Base-by-base conservation (phyloP, 164 flowering plant genomes). In the Vitis riparia region DNA sequence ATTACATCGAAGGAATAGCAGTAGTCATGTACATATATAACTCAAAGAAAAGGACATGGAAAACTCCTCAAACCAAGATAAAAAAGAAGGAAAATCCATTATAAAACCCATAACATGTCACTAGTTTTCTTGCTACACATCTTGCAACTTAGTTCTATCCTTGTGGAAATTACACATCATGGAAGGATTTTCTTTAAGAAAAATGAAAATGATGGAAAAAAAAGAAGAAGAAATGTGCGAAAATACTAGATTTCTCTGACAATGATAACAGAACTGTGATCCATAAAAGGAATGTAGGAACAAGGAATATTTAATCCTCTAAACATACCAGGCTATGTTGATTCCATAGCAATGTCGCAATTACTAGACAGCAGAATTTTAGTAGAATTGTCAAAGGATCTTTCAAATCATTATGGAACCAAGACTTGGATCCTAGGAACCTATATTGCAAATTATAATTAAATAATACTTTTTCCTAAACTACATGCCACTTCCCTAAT, bases 1-100 rank as follows among this genome's bases (percentile, higher is more conserved):
- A 78, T 32, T 11, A 67, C 11, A 60, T 68, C 27, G 5, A 69
- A 59, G 50, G 51, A 71, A 62, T 29, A 14, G 19, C 17, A 55
- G 9, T 16, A 57, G 55, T 56, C 10, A 66, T 3, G 27, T 17
- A 13, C 11, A 55, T 8, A 47, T 37, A 37, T 37, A 37, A 37
- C 44, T 37, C 44, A 37, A 37, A 6, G 44, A 6, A 37, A 37
- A 37, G 44, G 44, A 37, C 44, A 37, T 37, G 44, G 44, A 37
- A 37, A 37, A 6, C 44, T 6, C 6, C 44, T 37, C 6, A 37
- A 37, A 37, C 7, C 5, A 37, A 37, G 44, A 37, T 14, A 8
- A 16, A 23, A n/a, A 8, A 12, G 10, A n/a, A 62, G 51, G 65
- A 48, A 47, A 8, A 44, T 48, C 17, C 5, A 16, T 11, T 5